Conservation (phyloP, 2,329 filamentous ascomycete species). For the Fusarium austroafricanum region DNA sequence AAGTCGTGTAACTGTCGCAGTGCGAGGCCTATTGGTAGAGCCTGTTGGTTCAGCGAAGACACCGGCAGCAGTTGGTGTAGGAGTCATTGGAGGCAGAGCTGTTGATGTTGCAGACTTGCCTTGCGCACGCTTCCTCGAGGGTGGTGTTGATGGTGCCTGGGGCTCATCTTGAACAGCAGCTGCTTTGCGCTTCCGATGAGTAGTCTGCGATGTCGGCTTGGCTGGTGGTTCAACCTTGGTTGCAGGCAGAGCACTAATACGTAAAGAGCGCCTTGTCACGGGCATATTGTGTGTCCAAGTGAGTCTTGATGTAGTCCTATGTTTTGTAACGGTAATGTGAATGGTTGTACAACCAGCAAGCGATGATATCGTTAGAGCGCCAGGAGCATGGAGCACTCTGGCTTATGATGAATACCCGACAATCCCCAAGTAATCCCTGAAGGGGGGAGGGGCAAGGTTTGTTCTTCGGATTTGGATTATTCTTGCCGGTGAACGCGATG, state of each 20-base stretch:
- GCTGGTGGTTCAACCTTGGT: constrained; percentile 29
- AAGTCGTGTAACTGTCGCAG: constrained; percentile 62
- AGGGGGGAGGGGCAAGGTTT: not conserved
- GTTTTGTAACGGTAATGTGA: constrained; percentile 14
- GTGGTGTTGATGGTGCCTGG: constrained; percentile 47
- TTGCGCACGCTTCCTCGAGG: constrained; percentile 49
- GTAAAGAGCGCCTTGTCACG: constrained; percentile 54
- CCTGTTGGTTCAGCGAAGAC: constrained; percentile 52
- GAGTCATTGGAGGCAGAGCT: constrained; percentile 56
- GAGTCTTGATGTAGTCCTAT: constrained; percentile 15
- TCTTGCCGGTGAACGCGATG: not conserved
- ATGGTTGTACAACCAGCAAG: constrained; percentile 3
- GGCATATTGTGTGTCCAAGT: constrained; percentile 45
- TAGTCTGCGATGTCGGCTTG: constrained; percentile 37
- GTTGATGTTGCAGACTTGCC: constrained; percentile 31
- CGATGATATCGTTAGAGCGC: constrained; percentile 11
- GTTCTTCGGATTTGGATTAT: not conserved
- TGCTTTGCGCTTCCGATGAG: constrained; percentile 53
- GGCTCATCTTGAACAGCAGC: constrained; percentile 38
- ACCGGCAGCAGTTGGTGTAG: constrained; percentile 59
- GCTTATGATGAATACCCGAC: not conserved
- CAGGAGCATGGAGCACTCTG: constrained; percentile 26
- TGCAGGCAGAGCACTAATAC: constrained; percentile 51
- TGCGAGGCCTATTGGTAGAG: constrained; percentile 53
- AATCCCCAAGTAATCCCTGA: not conserved